Evolutionary conservation across 1,284 basidiomycete species (phyloP).

Genomic region (Trametes pubescens): DNA sequence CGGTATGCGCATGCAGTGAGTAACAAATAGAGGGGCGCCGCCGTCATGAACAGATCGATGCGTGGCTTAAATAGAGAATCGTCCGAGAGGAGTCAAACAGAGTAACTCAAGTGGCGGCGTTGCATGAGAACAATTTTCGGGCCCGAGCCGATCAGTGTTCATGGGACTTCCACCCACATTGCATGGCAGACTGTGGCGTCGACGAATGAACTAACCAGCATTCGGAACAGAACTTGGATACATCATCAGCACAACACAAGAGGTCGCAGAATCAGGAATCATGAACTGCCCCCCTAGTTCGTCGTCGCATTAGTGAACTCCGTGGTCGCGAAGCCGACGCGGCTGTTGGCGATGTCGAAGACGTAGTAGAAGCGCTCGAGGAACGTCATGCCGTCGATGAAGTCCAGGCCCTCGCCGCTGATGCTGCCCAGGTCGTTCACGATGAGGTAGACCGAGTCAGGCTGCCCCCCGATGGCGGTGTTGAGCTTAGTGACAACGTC

Average conservation of each 20-base stretch:
- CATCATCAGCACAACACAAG: neutral
- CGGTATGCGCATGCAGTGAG: too few species aligned
- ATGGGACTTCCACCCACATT: too few species aligned
- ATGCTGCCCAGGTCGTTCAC: slow-evolving; percentile 36
- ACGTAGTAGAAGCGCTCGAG: slow-evolving; percentile 73
- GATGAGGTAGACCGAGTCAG: slow-evolving; percentile 40
- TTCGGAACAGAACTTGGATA: neutral
- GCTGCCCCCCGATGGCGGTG: slow-evolving; percentile 39
- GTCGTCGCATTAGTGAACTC: slow-evolving; percentile 47
- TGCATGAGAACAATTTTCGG: too few species aligned
- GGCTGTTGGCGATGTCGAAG: slow-evolving; percentile 61
- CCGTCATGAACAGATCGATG: too few species aligned
- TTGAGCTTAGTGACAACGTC: slow-evolving; percentile 39
- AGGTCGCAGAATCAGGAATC: neutral
- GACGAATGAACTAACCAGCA: neutral
- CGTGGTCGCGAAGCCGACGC: slow-evolving; percentile 56
- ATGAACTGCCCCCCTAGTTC: slow-evolving; percentile 41
- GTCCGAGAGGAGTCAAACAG: too few species aligned
- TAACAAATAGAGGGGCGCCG: too few species aligned
- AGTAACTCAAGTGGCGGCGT: too few species aligned
- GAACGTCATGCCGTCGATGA: slow-evolving; percentile 45
- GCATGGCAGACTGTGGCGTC: too few species aligned
- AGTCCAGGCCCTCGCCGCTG: slow-evolving; percentile 41
- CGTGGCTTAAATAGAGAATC: too few species aligned
- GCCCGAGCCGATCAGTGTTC: too few species aligned